phyloP scores from a whole-genome alignment of 2,329 filamentous ascomycete genomes.

The Cercospora zeina region DNA sequence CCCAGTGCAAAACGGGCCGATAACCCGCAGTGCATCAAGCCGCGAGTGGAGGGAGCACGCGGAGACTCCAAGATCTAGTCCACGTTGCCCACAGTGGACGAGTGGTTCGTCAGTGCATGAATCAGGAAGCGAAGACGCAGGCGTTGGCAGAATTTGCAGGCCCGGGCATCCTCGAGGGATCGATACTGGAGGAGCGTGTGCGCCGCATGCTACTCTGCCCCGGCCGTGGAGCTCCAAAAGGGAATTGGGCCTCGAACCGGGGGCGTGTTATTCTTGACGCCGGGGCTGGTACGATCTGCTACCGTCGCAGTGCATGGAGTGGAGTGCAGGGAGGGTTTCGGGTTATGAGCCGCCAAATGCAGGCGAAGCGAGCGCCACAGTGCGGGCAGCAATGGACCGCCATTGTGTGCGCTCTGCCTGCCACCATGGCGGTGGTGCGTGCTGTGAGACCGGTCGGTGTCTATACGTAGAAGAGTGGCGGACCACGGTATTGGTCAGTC shows the following conservation, averaged over 20 bases:
- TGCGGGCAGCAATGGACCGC: not conserved
- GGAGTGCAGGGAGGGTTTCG: conserved; percentile 22
- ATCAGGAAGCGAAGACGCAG: conserved; percentile 1
- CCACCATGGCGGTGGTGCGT: not conserved
- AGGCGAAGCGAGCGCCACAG: conserved; percentile 6
- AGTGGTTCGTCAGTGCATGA: not conserved
- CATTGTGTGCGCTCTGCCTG: not conserved
- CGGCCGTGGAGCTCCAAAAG: conserved; percentile 17
- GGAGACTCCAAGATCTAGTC: conserved; percentile 11
- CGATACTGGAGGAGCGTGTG: not conserved
- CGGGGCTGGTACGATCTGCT: conserved; percentile 19
- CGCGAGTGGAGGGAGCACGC: conserved; percentile 5
- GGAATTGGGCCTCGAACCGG: conserved; percentile 15
- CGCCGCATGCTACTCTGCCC: conserved; percentile 16
- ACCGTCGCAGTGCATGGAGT: conserved; percentile 20
- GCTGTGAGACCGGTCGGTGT: not conserved
- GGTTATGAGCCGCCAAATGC: conserved; percentile 11
- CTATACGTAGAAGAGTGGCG: conserved; percentile 13
- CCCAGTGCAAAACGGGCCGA: conserved; percentile 14
- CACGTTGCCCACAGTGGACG: conserved; percentile 10
- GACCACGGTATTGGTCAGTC: conserved; percentile 14
- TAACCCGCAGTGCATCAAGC: conserved; percentile 11
- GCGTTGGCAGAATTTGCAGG: conserved; percentile 14
- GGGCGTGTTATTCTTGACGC: conserved; percentile 2
- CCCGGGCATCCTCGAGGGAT: conserved; percentile 15